Evolutionary conservation across 176 grass and related monocot genomes (phyloP).

Genomic region (Bromus sterilis): DNA sequence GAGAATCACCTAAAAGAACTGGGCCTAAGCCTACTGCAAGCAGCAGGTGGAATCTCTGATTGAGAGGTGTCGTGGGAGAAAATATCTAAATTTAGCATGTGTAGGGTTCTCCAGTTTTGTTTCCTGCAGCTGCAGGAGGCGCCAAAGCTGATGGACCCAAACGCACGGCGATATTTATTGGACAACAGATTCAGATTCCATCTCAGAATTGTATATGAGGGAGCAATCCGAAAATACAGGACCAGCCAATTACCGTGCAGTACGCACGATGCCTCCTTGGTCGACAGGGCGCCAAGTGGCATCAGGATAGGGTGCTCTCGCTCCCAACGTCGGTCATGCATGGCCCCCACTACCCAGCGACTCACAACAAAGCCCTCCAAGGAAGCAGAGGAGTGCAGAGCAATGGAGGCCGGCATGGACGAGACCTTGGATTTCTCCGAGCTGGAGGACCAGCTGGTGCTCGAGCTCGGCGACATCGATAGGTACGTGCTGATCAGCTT

Average conservation of each 20-base stretch:
- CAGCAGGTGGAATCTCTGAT: too few relatives aligned
- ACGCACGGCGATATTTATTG: neutral
- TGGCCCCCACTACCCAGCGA: too few relatives aligned
- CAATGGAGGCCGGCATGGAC: conserved; percentile 26
- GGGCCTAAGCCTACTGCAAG: too few relatives aligned
- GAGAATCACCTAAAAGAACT: too few relatives aligned
- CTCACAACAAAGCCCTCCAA: neutral
- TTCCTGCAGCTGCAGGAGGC: too few relatives aligned
- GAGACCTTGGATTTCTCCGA: conserved; percentile 21
- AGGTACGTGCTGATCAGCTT: neutral
- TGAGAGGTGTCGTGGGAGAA: too few relatives aligned
- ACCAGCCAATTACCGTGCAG: neutral
- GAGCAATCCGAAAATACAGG: neutral
- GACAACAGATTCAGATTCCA: neutral
- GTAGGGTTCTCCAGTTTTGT: too few relatives aligned
- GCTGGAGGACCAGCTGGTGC: neutral
- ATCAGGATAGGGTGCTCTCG: neutral
- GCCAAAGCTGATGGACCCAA: neutral
- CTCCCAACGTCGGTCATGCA: too few relatives aligned
- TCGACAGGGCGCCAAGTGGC: neutral
- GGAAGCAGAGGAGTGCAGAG: too few relatives aligned
- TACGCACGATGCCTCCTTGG: neutral
- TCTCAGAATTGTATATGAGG: neutral
- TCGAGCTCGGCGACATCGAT: conserved; percentile 11
- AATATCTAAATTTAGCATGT: too few relatives aligned